Evolutionary conservation across 2,329 filamentous ascomycete genomes (phyloP).

Genomic region (Fusarium sp.): DNA sequence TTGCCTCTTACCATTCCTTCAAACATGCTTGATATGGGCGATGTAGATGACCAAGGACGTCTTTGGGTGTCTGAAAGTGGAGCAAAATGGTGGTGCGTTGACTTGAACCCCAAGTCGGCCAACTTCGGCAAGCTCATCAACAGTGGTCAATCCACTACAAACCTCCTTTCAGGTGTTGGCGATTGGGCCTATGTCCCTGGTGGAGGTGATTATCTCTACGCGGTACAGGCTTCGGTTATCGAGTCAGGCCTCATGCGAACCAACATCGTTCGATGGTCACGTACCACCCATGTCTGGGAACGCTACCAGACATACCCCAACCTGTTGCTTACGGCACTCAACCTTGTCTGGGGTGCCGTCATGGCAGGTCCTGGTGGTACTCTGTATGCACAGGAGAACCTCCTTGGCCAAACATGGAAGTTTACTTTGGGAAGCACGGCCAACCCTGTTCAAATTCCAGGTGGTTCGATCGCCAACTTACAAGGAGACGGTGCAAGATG

Average conservation of each 20-base stretch:
- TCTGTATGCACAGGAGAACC: conserved; percentile 8
- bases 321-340: conserved; percentile 8
- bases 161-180: not conserved
- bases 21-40: conserved; percentile 5
- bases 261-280: conserved; percentile 28
- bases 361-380: not conserved
- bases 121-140: conserved; percentile 6
- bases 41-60: conserved; percentile 8
- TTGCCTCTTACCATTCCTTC: not conserved
- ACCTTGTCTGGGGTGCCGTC: conserved; percentile 5
- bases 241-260: conserved; percentile 8
- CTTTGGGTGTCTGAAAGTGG: conserved; percentile 12
- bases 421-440: conserved; percentile 3
- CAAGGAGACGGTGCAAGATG: conserved; percentile 10
- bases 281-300: conserved; percentile 19
- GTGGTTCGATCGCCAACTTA: conserved; percentile 1
- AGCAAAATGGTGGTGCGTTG: conserved; percentile 11
- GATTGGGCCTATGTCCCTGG: conserved; percentile 15
- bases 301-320: conserved; percentile 8
- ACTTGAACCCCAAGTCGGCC: conserved; percentile 1
- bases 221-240: conserved; percentile 6
- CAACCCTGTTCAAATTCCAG: not conserved
- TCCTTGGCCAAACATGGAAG: conserved; percentile 12
- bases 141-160: conserved; percentile 4
- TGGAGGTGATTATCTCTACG: conserved; percentile 13